Evolutionary conservation across 1,284 basidiomycete genomes (phyloP).

Genomic region (Phaffia rhodozyma): DNA sequence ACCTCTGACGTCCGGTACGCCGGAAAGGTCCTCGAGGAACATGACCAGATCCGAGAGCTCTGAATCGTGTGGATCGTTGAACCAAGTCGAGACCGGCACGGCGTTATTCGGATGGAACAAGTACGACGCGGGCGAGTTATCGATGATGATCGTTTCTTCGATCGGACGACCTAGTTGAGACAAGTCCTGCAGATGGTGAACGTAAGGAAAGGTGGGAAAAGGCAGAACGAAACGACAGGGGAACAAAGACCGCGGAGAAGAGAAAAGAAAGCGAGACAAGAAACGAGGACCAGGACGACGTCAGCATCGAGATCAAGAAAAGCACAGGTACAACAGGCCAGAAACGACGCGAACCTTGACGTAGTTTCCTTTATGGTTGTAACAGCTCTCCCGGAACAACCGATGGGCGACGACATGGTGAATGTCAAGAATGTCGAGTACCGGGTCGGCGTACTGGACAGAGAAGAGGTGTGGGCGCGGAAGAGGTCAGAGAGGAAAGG

Average conservation of each 20-base stretch:
- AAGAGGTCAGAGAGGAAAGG: slow-evolving; percentile 11
- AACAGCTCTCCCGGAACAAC: slow-evolving; percentile 95
- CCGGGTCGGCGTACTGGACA: slow-evolving; percentile 85
- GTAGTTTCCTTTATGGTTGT: slow-evolving; percentile 98
- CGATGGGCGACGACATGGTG: slow-evolving; percentile 88
- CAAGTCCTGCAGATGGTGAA: slow-evolving; percentile 53
- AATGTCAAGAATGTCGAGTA: slow-evolving; percentile 89
- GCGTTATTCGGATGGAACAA: slow-evolving; percentile 99
- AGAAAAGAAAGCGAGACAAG: not conserved
- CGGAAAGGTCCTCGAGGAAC: slow-evolving; percentile 76
- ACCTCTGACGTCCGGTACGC: slow-evolving; percentile 81
- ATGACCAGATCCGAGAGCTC: slow-evolving; percentile 89
- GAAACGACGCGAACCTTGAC: slow-evolving; percentile 59
- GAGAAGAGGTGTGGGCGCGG: slow-evolving; percentile 17
- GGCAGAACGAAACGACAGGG: not conserved
- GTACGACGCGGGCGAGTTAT: slow-evolving; percentile 97
- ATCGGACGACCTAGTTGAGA: slow-evolving; percentile 91
- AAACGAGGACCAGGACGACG: not conserved
- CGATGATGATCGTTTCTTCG: slow-evolving; percentile 88
- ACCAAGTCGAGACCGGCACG: slow-evolving; percentile 97
- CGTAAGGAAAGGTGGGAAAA: not conserved
- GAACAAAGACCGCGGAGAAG: no score
- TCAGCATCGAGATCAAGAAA: not conserved
- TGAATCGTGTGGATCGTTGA: slow-evolving; percentile 95
- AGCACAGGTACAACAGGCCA: not conserved